A percentile compares a stretch with the other conserved stretches of the same genome.
phyloP scores from a whole-genome alignment of 1,139 yeast species.

The Taphrina populina region DNA sequence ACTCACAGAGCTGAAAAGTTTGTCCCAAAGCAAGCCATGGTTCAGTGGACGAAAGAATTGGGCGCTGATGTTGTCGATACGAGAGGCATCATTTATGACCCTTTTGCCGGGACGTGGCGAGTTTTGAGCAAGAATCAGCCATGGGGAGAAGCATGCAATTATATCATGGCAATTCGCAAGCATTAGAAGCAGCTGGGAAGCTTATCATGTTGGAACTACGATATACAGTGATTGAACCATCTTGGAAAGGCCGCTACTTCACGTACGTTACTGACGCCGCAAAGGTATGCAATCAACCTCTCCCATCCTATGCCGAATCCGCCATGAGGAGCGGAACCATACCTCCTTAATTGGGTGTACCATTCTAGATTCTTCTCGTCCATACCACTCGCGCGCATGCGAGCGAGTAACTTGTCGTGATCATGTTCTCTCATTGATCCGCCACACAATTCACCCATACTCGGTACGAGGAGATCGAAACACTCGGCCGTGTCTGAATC shows the following conservation, averaged over 20 bases:
- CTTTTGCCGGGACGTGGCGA: slow-evolving; percentile 30
- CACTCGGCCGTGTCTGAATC: slow-evolving; percentile 73
- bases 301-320: slow-evolving; percentile 98
- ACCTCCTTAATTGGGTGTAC: slow-evolving; percentile 71
- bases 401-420: slow-evolving; percentile 51
- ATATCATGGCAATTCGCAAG: slow-evolving; percentile 19
- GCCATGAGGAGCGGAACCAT: slow-evolving; percentile 90
- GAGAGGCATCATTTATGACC: slow-evolving; percentile 35
- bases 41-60: slow-evolving; percentile 56
- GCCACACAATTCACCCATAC: slow-evolving; percentile 93
- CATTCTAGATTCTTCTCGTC: slow-evolving; percentile 60
- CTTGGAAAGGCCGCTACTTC: slow-evolving; percentile 87
- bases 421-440: slow-evolving; percentile 88
- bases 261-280: slow-evolving; percentile 70
- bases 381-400: slow-evolving; percentile 49
- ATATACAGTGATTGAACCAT: slow-evolving; percentile 51
- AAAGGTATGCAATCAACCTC: slow-evolving; percentile 68
- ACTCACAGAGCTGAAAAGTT: slow-evolving; percentile 87
- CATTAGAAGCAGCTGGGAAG: background rate
- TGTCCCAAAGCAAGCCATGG: slow-evolving; percentile 71
- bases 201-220: no score
- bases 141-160: slow-evolving; percentile 35
- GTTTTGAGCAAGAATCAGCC: slow-evolving; percentile 11
- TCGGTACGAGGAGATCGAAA: slow-evolving; percentile 83
- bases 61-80: slow-evolving; percentile 42